These are phyloP conservation scores for Sugiyamaella mastotermitis DNA, from an alignment of 805 yeast species.

Conservation along the genomic window DNA sequence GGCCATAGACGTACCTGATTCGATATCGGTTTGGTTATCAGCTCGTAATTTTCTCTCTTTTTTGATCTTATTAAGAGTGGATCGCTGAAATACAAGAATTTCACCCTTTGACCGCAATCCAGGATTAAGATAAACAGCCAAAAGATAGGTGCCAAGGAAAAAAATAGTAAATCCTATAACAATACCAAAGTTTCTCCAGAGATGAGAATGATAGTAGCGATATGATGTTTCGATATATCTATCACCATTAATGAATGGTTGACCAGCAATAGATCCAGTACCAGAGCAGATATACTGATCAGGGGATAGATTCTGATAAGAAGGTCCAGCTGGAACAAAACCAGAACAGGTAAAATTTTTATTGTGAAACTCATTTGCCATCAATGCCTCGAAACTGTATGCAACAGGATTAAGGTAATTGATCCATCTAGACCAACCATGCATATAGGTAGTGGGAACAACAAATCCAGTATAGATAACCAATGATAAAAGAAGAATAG, in stretches of 20 bases:
- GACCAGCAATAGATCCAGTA: slow-evolving; percentile 53
- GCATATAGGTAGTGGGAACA: slow-evolving; percentile 40
- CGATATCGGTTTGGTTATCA: slow-evolving; percentile 27
- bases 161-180: slow-evolving; percentile 47
- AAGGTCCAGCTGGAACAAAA: slow-evolving; percentile 42
- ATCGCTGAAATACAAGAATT: slow-evolving; percentile 44
- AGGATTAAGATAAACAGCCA: slow-evolving; percentile 42
- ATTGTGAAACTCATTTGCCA: slow-evolving; percentile 41
- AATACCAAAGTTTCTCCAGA: slow-evolving; percentile 66
- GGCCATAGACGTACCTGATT: slow-evolving; percentile 20
- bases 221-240: slow-evolving; percentile 41
- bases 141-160: slow-evolving; percentile 49
- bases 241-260: slow-evolving; percentile 44
- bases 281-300: slow-evolving; percentile 46
- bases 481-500: slow-evolving; percentile 36
- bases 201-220: slow-evolving; percentile 39
- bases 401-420: slow-evolving; percentile 41
- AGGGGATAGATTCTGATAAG: slow-evolving; percentile 28
- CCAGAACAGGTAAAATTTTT: slow-evolving; percentile 35
- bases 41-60: slow-evolving; percentile 15
- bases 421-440: slow-evolving; percentile 48
- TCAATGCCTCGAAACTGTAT: slow-evolving; percentile 41
- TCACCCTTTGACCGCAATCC: slow-evolving; percentile 47
- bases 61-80: slow-evolving; percentile 14
- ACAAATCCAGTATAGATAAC: slow-evolving; percentile 42